Evolutionary conservation across 805 yeast species (phyloP).

Genomic region (Candida glaebosa): DNA sequence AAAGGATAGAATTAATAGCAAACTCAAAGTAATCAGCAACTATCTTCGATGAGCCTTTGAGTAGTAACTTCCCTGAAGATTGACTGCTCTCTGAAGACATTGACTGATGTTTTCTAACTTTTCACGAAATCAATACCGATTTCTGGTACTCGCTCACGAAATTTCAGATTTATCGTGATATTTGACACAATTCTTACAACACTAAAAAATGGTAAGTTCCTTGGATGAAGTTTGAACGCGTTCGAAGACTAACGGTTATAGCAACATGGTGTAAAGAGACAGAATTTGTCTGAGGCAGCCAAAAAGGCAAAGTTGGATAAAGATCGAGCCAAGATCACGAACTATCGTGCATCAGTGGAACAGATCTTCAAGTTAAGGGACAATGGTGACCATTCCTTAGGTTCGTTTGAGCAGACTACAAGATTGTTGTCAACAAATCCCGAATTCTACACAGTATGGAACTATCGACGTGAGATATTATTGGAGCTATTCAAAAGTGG

Average conservation of each 20-base stretch:
- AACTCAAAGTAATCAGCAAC: constrained; percentile 85
- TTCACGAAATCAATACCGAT: neutral
- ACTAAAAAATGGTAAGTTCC: constrained; percentile 1
- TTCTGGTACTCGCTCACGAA: neutral
- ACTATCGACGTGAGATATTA: constrained; percentile 71
- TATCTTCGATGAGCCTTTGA: constrained; percentile 74
- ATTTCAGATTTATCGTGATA: neutral
- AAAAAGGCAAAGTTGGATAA: constrained; percentile 45
- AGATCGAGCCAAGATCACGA: constrained; percentile 60
- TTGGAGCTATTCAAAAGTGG: constrained; percentile 15
- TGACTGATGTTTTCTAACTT: neutral
- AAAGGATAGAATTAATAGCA: constrained; percentile 75
- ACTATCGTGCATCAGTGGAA: constrained; percentile 47
- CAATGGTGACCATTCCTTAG: constrained; percentile 16
- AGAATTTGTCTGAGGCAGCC: constrained; percentile 54
- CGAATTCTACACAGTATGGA: constrained; percentile 88
- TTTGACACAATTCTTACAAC: neutral
- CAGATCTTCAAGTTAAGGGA: constrained; percentile 35
- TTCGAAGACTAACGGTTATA: constrained; percentile 15
- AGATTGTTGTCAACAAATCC: constrained; percentile 66
- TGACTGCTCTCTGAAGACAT: neutral
- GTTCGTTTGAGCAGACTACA: constrained; percentile 52
- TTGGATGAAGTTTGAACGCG: neutral
- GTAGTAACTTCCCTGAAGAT: constrained; percentile 42
- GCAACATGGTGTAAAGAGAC: constrained; percentile 74